Evolutionary conservation across 306 rosid genomes (phyloP).

Genomic region (Vachellia pachyceras): DNA sequence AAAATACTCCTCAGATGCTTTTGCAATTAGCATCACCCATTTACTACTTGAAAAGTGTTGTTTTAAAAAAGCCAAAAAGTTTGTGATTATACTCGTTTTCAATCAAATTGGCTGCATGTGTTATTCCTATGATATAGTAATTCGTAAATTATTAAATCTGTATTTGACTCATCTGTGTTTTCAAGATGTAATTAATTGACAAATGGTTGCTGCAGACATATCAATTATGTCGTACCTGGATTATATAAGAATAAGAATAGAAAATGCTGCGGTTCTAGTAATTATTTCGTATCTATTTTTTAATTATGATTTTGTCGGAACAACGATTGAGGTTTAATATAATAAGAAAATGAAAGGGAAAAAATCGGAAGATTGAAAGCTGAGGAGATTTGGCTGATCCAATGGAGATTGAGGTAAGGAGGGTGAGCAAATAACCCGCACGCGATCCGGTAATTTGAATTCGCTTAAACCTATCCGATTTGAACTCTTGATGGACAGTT

Average conservation of each 20-base stretch:
- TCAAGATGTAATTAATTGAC: background rate
- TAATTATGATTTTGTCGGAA: background rate
- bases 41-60: background rate
- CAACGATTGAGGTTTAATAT: background rate
- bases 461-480: too few species aligned
- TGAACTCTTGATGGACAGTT: too few species aligned
- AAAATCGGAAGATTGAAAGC: background rate
- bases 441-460: too few species aligned
- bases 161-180: background rate
- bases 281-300: too few species aligned
- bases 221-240: too few species aligned
- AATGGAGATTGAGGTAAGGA: background rate
- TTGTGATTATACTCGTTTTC: background rate
- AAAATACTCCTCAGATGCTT: background rate
- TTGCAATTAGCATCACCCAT: background rate
- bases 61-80: background rate
- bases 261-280: too few species aligned
- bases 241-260: too few species aligned
- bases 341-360: background rate
- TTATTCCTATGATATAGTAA: too few species aligned
- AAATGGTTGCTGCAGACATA: too few species aligned
- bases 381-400: background rate
- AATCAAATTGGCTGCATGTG: background rate
- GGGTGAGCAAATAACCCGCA: too few species aligned
- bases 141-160: background rate